Evolutionary conservation across 2,329 filamentous ascomycete species (phyloP).

Genomic region (Diaporthe vaccinii): DNA sequence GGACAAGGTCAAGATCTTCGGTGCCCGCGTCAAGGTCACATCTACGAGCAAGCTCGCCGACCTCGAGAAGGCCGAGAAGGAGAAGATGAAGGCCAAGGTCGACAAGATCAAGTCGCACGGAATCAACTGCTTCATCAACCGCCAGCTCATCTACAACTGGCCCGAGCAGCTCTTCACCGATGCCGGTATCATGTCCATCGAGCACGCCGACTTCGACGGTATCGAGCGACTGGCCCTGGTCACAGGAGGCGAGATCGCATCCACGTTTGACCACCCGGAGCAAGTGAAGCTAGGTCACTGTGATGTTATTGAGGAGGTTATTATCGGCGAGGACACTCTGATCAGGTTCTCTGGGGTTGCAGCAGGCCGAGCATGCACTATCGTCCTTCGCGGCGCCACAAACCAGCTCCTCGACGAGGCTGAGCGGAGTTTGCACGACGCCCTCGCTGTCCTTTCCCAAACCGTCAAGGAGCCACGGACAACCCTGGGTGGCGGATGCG

Average conservation of each 20-base stretch:
- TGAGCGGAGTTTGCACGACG: conserved; percentile 95
- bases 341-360: conserved; percentile 98
- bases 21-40: conserved; percentile 94
- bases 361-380: conserved; percentile 93
- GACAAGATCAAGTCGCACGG: conserved; percentile 99
- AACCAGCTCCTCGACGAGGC: conserved; percentile 98
- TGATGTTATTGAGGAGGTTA: conserved; percentile 96
- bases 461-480: conserved; percentile 95
- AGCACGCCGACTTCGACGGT: conserved; percentile 98
- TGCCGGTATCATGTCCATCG: conserved; percentile 97
- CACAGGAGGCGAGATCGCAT: conserved; percentile 96
- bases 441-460: conserved; percentile 94
- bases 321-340: conserved; percentile 96
- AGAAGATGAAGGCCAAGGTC: conserved; percentile 99
- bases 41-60: conserved; percentile 98
- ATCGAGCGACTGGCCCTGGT: conserved; percentile 95
- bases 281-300: conserved; percentile 96
- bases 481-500: conserved; percentile 94
- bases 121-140: conserved; percentile 99
- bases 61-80: conserved; percentile 95
- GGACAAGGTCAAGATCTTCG: conserved; percentile 99
- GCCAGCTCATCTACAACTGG: conserved; percentile 99
- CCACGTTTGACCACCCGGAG: conserved; percentile 97
- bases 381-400: conserved; percentile 95
- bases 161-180: conserved; percentile 98